Evolutionary conservation across 495 filamentous ascomycete species (phyloP).

Genomic region (Rusavskia elegans): DNA sequence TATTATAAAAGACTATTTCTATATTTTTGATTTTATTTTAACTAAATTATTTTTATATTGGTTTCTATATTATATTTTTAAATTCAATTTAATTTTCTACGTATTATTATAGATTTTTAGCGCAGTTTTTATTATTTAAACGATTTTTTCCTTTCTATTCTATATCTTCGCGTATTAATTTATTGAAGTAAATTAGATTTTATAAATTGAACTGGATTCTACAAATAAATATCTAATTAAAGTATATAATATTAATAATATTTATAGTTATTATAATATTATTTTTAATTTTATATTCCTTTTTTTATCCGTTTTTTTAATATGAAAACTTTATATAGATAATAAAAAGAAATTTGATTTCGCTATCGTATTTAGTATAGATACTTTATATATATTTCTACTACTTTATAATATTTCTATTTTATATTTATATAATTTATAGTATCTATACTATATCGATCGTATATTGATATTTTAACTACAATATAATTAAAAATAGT

Average conservation of each 20-base stretch:
- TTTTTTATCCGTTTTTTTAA: background rate
- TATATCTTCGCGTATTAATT: conserved; percentile 1
- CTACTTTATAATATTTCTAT: background rate
- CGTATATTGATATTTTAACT: background rate
- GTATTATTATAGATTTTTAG: background rate
- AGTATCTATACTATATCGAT: background rate
- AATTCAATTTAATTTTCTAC: background rate
- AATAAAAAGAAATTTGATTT: conserved; percentile 2
- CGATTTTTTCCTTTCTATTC: background rate
- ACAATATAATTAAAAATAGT: background rate
- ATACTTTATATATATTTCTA: background rate
- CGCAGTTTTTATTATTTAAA: background rate
- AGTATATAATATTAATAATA: background rate
- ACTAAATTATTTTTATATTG: conserved; percentile 2
- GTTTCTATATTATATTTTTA: conserved; percentile 2
- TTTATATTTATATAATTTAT: background rate
- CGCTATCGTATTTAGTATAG: background rate
- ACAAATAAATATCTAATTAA: background rate
- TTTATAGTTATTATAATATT: conserved; percentile 1
- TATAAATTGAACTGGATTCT: background rate
- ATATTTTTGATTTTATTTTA: background rate
- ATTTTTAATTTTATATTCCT: background rate
- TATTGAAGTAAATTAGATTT: too few relatives aligned
- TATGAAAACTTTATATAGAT: too few relatives aligned
- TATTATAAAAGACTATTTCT: background rate